A percentile compares a stretch with the other conserved stretches of the same genome.
Evolutionary conservation across 2,329 filamentous ascomycete genomes (phyloP).

Genomic region (Neopestalotiopsis clavispora): DNA sequence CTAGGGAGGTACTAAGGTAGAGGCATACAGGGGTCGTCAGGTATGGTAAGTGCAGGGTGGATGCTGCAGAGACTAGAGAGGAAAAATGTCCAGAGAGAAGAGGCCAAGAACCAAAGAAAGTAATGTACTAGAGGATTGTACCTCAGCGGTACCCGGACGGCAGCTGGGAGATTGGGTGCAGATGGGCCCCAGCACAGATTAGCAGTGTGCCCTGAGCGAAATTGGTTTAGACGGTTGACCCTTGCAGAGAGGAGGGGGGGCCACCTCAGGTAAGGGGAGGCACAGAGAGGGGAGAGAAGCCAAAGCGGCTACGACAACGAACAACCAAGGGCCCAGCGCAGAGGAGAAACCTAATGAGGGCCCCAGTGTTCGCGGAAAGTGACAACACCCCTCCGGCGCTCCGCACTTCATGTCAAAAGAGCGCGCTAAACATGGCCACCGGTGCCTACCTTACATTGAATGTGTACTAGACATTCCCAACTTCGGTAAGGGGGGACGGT

Average conservation of each 20-base stretch:
- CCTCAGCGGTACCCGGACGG: conserved; percentile 31
- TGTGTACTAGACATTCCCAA: background rate
- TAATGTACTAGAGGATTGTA: conserved; percentile 25
- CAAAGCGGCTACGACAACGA: conserved; percentile 1
- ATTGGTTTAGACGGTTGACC: conserved; percentile 26
- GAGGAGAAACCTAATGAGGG: background rate
- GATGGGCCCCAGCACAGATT: conserved; percentile 19
- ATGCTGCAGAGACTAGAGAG: background rate
- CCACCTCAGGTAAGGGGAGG: background rate
- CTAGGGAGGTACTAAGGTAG: background rate
- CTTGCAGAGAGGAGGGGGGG: background rate
- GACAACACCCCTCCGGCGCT: conserved; percentile 15
- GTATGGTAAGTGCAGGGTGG: background rate
- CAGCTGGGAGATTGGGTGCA: conserved; percentile 32
- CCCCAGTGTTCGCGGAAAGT: conserved; percentile 3
- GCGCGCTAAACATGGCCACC: background rate
- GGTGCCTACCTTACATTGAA: background rate
- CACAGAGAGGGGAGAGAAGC: background rate
- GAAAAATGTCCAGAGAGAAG: background rate
- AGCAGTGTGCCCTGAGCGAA: conserved; percentile 28
- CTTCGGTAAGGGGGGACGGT: background rate
- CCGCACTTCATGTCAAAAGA: conserved; percentile 1
- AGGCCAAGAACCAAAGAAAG: background rate
- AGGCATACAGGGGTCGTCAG: background rate
- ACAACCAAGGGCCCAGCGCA: background rate